These are phyloP conservation scores for Laguncularia racemosa DNA, from an alignment of 345 rosid genomes.

Conservation along the genomic window DNA sequence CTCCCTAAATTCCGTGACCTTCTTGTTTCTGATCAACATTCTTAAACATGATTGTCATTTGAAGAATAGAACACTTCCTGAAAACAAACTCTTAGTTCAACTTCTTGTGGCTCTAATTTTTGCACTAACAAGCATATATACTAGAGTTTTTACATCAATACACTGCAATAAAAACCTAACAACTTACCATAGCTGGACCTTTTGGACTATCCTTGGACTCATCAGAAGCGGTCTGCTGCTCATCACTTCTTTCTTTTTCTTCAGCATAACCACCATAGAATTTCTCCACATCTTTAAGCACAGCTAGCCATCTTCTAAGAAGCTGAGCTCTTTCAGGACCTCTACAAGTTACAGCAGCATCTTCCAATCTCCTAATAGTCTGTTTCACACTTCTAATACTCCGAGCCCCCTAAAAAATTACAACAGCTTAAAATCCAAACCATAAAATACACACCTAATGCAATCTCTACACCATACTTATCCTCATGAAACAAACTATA, in stretches of 20 bases:
- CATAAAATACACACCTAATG: too few relatives aligned
- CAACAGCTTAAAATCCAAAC: conserved; percentile 7
- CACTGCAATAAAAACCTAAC: neutral
- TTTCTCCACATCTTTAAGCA: conserved; percentile 64
- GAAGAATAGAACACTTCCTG: too few relatives aligned
- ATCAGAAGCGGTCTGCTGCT: conserved; percentile 37
- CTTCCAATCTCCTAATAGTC: conserved; percentile 79
- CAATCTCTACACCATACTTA: too few relatives aligned
- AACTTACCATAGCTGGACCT: conserved; percentile 44
- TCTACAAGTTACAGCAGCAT: conserved; percentile 66
- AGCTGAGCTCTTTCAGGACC: conserved; percentile 73
- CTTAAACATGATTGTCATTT: neutral
- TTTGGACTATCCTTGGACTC: conserved; percentile 40
- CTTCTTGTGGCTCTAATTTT: too few relatives aligned
- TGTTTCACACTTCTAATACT: conserved; percentile 56
- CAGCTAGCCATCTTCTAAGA: conserved; percentile 70
- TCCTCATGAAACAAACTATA: too few relatives aligned
- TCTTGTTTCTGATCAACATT: too few relatives aligned
- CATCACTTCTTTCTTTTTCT: conserved; percentile 31
- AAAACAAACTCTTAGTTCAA: too few relatives aligned
- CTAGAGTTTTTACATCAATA: neutral
- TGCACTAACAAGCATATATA: neutral
- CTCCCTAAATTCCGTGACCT: too few relatives aligned
- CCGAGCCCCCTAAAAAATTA: conserved; percentile 43
- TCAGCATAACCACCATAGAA: conserved; percentile 24